These are phyloP conservation scores for Daldinia eschscholtzii DNA, from an alignment of 2,329 filamentous ascomycete species.

Conservation along the genomic window DNA sequence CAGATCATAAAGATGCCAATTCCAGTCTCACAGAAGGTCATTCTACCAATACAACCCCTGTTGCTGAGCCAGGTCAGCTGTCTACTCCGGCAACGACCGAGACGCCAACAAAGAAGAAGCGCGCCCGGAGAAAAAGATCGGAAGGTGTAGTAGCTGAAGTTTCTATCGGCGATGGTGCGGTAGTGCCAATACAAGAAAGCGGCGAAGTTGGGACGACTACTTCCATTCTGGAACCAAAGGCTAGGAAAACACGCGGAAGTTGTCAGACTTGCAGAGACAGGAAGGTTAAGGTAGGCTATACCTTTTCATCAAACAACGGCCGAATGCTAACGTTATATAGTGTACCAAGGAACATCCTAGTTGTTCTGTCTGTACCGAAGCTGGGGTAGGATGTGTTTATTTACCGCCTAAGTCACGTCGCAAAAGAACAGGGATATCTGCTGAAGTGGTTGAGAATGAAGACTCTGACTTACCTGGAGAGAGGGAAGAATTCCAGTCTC, in stretches of 20 bases:
- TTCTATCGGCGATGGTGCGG: constrained; percentile 47
- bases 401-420: constrained; percentile 49
- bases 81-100: constrained; percentile 37
- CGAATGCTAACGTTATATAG: constrained; percentile 32
- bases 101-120: constrained; percentile 50
- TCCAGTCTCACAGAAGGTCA: constrained; percentile 45
- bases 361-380: constrained; percentile 50
- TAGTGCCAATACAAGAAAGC: constrained; percentile 45
- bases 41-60: constrained; percentile 33
- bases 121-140: constrained; percentile 48
- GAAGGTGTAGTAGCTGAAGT: constrained; percentile 34
- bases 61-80: constrained; percentile 16
- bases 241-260: constrained; percentile 51
- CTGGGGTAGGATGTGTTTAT: constrained; percentile 49
- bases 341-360: constrained; percentile 55
- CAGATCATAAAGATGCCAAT: constrained; percentile 54
- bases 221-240: constrained; percentile 45
- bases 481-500: constrained; percentile 24
- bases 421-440: constrained; percentile 46
- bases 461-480: constrained; percentile 43
- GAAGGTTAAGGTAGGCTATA: constrained; percentile 46
- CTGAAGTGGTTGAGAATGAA: constrained; percentile 41
- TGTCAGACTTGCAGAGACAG: constrained; percentile 53
- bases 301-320: neutral
- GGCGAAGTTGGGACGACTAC: constrained; percentile 48